These are phyloP conservation scores for Metarhizium anisopliae DNA, from an alignment of 2,329 filamentous ascomycete species.

Conservation along the genomic window DNA sequence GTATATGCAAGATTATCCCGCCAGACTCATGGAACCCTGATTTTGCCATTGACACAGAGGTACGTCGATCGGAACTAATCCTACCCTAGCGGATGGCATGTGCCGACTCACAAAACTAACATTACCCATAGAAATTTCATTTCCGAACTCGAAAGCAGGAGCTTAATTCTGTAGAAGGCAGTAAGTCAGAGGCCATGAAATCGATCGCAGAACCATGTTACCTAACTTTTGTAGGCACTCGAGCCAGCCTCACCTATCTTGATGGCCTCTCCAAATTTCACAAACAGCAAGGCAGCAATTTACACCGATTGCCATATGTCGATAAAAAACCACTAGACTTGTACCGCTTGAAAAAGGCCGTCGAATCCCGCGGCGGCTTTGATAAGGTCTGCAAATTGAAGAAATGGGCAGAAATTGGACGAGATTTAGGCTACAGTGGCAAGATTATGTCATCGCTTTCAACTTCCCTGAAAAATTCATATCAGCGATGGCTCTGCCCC, in stretches of 20 bases:
- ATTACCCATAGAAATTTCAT: slow-evolving; percentile 67
- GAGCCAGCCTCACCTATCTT: slow-evolving; percentile 91
- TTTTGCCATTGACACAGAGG: slow-evolving; percentile 95
- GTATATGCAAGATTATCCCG: slow-evolving; percentile 92
- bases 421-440: slow-evolving; percentile 93
- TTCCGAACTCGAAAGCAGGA: slow-evolving; percentile 95
- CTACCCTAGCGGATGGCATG: slow-evolving; percentile 5
- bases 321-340: slow-evolving; percentile 95
- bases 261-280: slow-evolving; percentile 94
- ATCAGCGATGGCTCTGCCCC: slow-evolving; percentile 90
- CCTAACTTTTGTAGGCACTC: slow-evolving; percentile 54
- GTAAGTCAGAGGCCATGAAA: slow-evolving; percentile 41
- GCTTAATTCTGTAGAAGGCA: slow-evolving; percentile 95
- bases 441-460: slow-evolving; percentile 99
- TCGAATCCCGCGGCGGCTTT: slow-evolving; percentile 89
- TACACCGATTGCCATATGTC: slow-evolving; percentile 90
- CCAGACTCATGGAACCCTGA: slow-evolving; percentile 89
- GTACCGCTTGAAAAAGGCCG: slow-evolving; percentile 93
- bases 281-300: slow-evolving; percentile 88
- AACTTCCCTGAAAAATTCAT: slow-evolving; percentile 96
- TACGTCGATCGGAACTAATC: slow-evolving; percentile 26
- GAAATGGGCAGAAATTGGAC: slow-evolving; percentile 98
- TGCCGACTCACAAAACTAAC: neutral
- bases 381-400: slow-evolving; percentile 95
- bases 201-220: neutral